Evolutionary conservation across 2,329 filamentous ascomycete species (phyloP).

Genomic region (Sporothrix globosa): DNA sequence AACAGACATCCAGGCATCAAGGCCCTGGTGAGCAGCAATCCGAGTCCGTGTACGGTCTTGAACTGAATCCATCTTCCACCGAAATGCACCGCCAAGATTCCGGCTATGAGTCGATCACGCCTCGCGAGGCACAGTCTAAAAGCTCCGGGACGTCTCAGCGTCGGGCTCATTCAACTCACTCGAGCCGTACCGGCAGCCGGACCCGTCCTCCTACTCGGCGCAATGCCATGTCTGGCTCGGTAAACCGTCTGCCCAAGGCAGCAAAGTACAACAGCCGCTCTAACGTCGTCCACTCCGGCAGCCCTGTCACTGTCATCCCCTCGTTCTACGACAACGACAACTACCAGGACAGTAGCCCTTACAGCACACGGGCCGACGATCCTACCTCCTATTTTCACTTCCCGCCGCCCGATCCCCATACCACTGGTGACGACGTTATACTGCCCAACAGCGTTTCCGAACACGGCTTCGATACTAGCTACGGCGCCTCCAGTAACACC

Average conservation of each 20-base stretch:
- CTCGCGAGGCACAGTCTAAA: constrained; percentile 45
- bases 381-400: constrained; percentile 51
- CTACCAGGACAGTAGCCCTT: constrained; percentile 35
- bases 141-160: constrained; percentile 41
- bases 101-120: constrained; percentile 58
- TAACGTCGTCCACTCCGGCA: constrained; percentile 36
- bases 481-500: constrained; percentile 34
- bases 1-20: not conserved
- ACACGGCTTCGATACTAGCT: constrained; percentile 29
- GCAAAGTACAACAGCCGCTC: constrained; percentile 37
- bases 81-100: constrained; percentile 62
- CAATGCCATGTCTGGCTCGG: constrained; percentile 46
- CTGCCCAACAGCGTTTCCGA: constrained; percentile 12
- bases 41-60: constrained; percentile 3
- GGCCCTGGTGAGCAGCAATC: not conserved
- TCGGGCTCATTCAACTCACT: constrained; percentile 36
- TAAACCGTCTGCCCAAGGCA: constrained; percentile 38
- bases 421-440: not conserved
- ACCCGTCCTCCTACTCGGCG: constrained; percentile 50
- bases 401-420: constrained; percentile 43
- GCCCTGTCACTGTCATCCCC: constrained; percentile 38
- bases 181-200: constrained; percentile 39
- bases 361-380: constrained; percentile 35
- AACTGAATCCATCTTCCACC: constrained; percentile 41
- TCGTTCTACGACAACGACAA: constrained; percentile 5